Evolutionary conservation across 352 stramenopile genomes (phyloP).

Genomic region (Globisporangium uncinulatum): DNA sequence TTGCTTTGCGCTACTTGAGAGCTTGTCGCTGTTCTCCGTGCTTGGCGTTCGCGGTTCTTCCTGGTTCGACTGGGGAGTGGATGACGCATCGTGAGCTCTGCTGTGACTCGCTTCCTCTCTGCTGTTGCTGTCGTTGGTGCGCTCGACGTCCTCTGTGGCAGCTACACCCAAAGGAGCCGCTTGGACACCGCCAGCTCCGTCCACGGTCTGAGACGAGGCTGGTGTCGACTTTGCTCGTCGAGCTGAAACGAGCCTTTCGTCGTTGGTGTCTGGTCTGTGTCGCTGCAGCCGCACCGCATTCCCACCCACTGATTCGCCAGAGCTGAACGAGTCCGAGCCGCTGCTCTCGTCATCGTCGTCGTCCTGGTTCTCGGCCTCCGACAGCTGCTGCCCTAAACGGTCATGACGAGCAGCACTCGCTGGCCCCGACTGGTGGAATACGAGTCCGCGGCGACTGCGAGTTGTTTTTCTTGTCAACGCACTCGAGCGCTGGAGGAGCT

Average conservation of each 20-base stretch:
- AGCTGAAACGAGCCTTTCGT: neutral
- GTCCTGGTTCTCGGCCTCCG: slow-evolving; percentile 16
- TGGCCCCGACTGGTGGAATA: neutral
- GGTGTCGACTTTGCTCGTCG: neutral
- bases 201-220: neutral
- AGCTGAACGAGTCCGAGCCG: slow-evolving; percentile 28
- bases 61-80: neutral
- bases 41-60: slow-evolving; percentile 25
- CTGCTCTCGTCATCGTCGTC: slow-evolving; percentile 10
- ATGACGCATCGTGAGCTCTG: neutral
- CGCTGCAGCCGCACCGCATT: slow-evolving; percentile 11
- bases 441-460: neutral
- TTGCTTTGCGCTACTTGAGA: slow-evolving; percentile 32
- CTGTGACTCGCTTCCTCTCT: neutral
- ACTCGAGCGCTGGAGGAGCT: slow-evolving; percentile 24
- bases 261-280: neutral
- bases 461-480: neutral
- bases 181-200: neutral
- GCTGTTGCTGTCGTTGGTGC: neutral
- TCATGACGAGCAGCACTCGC: slow-evolving; percentile 1
- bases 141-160: neutral
- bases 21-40: slow-evolving; percentile 48
- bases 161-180: neutral
- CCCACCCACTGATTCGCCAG: slow-evolving; percentile 23
- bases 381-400: neutral